phyloP scores from a whole-genome alignment of 2,329 filamentous ascomycete genomes.

The Cladosporium phlei region DNA sequence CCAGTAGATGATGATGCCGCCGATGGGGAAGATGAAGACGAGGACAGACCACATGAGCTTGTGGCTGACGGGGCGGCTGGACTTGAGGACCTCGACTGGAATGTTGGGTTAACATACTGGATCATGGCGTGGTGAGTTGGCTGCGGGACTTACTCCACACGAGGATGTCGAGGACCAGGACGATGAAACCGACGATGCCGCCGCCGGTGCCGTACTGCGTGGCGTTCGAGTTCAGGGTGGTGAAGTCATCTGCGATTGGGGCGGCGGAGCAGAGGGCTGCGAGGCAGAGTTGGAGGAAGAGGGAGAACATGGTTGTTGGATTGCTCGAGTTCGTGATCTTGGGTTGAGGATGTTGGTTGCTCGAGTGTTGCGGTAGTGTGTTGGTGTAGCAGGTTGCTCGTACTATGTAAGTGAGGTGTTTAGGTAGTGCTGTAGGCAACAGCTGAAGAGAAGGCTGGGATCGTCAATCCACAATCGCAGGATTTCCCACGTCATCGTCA shows the following conservation, averaged over 20 bases:
- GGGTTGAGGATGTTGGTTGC: neutral
- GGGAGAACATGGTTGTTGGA: conserved; percentile 12
- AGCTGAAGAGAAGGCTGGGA: neutral
- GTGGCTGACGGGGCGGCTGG: conserved; percentile 52
- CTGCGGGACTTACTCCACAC: conserved; percentile 51
- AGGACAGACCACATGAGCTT: conserved; percentile 61
- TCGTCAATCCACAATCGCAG: neutral
- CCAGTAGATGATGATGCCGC: conserved; percentile 59
- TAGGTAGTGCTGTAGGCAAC: neutral
- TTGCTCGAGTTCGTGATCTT: neutral
- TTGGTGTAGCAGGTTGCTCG: neutral
- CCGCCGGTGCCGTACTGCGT: conserved; percentile 60
- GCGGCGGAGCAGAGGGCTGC: conserved; percentile 49
- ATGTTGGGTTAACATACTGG: conserved; percentile 17
- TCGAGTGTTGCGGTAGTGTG: neutral
- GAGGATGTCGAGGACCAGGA: conserved; percentile 59
- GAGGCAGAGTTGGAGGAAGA: conserved; percentile 52
- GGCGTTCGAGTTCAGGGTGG: conserved; percentile 38
- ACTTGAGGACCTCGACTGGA: conserved; percentile 61
- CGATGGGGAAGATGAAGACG: conserved; percentile 61
- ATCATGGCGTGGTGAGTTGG: neutral
- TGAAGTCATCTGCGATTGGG: conserved; percentile 26
- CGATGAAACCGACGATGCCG: conserved; percentile 57
- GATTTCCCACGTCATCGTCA: neutral
- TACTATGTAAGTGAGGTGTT: too few relatives aligned